Base-by-base conservation (phyloP, 345 rosid species). In the Citrus unshiu region DNA sequence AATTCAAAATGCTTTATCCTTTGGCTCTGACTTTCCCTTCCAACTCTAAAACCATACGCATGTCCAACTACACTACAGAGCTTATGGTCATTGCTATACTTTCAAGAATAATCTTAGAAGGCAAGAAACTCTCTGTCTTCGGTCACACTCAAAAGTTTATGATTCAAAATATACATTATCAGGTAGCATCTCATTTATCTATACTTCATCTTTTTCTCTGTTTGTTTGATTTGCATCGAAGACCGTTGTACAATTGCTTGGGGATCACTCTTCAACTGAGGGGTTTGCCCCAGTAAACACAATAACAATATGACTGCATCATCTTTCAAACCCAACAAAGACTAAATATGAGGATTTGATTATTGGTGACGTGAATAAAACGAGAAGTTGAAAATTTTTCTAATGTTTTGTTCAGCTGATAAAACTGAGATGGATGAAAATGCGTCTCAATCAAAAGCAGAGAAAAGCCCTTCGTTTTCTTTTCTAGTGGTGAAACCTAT, bases 51-150 rank as follows among this genome's bases (percentile, higher is more conserved):
- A 62, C 22, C 6, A 25, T 39, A 49, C 25, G 16, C 58, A 61
- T 37, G 70, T 61, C 43, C 59, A 46, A n/a, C 39, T 32, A 16
- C 5, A 46, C 51, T 12, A 13, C 21, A 24, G 35, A 71, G 2
- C 58, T 56, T 43, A 22, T 58, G 6, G 37, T n/a, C 34, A 24
- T 27, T 49, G 54, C 22, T 72, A 65, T 59, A 8, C 22, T 3
- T 74, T 61, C 35, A 57, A 80, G 14, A 9, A 74, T 70, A 75
- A 74, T 65, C 86, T 79, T 84, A 34, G 75, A 84, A 81, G 87
- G 79, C 78, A 82, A 84, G 87, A 59, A 77, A 81, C 49, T 58
- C 4, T 2, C 1, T 66, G 67, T 73, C 81, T 72, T 78, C 24
- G 10, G 51, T 64, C 63, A 49, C 13, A 62, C 77, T 46, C 59